Conservation (phyloP, 2,329 filamentous ascomycete species). For the Acarospora socialis region DNA sequence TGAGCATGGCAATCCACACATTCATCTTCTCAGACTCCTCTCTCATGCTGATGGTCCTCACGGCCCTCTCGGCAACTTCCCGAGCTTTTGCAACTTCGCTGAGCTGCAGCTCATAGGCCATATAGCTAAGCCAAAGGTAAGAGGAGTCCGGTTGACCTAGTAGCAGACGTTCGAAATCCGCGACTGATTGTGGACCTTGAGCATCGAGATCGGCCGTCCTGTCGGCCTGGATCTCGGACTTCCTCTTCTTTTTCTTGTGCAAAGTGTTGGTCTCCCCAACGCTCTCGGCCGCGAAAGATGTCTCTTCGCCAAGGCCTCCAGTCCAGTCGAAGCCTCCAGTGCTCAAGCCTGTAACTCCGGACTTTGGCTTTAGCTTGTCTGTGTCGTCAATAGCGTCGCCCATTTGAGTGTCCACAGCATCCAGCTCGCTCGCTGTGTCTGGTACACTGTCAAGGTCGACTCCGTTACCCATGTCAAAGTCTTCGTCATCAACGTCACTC, state of each 20-base stretch:
- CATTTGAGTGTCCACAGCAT: conserved; percentile 18
- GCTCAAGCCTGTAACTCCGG: conserved; percentile 40
- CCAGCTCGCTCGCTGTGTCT: conserved; percentile 20
- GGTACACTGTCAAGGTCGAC: conserved; percentile 33
- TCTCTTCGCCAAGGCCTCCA: conserved; percentile 38
- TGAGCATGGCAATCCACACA: conserved; percentile 87
- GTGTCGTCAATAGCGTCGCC: conserved; percentile 14
- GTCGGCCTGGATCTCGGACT: conserved; percentile 68
- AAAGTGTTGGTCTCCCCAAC: conserved; percentile 32
- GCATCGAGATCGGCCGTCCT: conserved; percentile 82
- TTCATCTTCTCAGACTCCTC: conserved; percentile 90
- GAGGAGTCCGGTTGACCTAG: conserved; percentile 90
- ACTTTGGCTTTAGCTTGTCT: conserved; percentile 9
- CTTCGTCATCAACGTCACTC: conserved; percentile 23
- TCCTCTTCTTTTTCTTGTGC: conserved; percentile 63
- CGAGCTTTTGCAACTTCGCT: conserved; percentile 80
- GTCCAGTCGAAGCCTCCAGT: conserved; percentile 81
- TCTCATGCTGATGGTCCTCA: conserved; percentile 79
- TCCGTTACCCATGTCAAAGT: conserved; percentile 26
- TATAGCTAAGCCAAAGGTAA: conserved; percentile 86
- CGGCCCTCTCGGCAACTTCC: conserved; percentile 76
- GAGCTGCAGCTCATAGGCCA: conserved; percentile 94
- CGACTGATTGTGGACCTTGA: conserved; percentile 74
- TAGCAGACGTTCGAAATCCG: conserved; percentile 86
- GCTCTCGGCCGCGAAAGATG: conserved; percentile 33